Evolutionary conservation across 768 basidiomycete genomes (phyloP).

Genomic region (Gymnopilus dilepis): DNA sequence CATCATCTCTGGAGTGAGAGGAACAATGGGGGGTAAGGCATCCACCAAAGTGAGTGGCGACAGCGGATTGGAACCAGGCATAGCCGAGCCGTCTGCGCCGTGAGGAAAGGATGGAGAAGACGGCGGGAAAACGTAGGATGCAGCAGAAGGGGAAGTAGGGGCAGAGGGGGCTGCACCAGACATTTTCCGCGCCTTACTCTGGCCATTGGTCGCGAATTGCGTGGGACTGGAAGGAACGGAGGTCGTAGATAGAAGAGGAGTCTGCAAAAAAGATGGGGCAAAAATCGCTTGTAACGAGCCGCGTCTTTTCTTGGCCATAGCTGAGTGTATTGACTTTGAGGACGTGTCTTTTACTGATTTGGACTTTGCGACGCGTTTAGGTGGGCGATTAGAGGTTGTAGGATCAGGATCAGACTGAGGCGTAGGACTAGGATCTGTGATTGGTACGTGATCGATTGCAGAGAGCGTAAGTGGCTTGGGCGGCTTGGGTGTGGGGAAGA

Average conservation of each 20-base stretch:
- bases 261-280: slow-evolving; percentile 51
- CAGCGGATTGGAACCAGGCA: background rate
- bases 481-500: slow-evolving; percentile 1
- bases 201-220: slow-evolving; percentile 18
- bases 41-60: background rate
- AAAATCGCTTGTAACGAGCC: slow-evolving; percentile 59
- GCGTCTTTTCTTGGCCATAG: slow-evolving; percentile 51
- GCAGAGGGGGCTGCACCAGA: slow-evolving; percentile 23
- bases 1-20: background rate
- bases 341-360: slow-evolving; percentile 17
- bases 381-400: slow-evolving; percentile 3
- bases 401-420: background rate
- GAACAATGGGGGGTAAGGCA: background rate
- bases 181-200: slow-evolving; percentile 2
- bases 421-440: background rate
- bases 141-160: slow-evolving; percentile 14
- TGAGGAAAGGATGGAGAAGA: background rate
- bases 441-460: background rate
- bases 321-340: slow-evolving; percentile 14
- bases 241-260: slow-evolving; percentile 30
- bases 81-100: background rate
- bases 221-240: slow-evolving; percentile 28
- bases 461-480: slow-evolving; percentile 9
- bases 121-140: background rate
- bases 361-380: slow-evolving; percentile 20